Evolutionary conservation across 495 filamentous ascomycete genomes (phyloP).

Genomic region (Pseudoneurospora amorphoporcata): DNA sequence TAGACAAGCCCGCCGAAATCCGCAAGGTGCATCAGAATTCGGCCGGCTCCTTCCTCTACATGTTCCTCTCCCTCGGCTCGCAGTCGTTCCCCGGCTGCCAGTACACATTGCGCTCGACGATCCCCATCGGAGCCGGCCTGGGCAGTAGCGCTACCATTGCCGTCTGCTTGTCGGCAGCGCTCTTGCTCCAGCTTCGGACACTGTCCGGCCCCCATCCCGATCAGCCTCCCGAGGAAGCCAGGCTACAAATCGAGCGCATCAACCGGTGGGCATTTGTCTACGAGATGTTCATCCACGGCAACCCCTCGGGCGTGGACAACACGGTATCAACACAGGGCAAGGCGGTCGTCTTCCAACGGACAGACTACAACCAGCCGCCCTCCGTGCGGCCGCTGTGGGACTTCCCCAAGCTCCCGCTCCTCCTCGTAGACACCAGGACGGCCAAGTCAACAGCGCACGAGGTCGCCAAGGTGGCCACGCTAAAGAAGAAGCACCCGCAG

Average conservation of each 20-base stretch:
- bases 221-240: conserved; percentile 70
- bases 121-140: conserved; percentile 84
- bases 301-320: conserved; percentile 94
- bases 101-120: conserved; percentile 87
- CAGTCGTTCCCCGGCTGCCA: conserved; percentile 66
- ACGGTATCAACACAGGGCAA: conserved; percentile 90
- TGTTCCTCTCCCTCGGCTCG: conserved; percentile 79
- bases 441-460: conserved; percentile 71
- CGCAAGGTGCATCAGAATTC: conserved; percentile 73
- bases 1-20: conserved; percentile 46
- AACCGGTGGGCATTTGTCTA: conserved; percentile 97
- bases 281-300: conserved; percentile 94
- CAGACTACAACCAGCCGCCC: conserved; percentile 68
- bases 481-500: conserved; percentile 57
- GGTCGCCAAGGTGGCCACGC: conserved; percentile 71
- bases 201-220: conserved; percentile 82
- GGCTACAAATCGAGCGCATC: conserved; percentile 80
- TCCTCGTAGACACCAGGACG: conserved; percentile 80
- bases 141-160: conserved; percentile 88
- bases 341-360: conserved; percentile 79
- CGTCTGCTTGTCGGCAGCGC: conserved; percentile 78
- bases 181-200: conserved; percentile 79
- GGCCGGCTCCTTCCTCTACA: conserved; percentile 80
- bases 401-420: conserved; percentile 82
- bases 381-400: conserved; percentile 63